phyloP scores from a whole-genome alignment of 768 basidiomycete species.

The Mycena venus region DNA sequence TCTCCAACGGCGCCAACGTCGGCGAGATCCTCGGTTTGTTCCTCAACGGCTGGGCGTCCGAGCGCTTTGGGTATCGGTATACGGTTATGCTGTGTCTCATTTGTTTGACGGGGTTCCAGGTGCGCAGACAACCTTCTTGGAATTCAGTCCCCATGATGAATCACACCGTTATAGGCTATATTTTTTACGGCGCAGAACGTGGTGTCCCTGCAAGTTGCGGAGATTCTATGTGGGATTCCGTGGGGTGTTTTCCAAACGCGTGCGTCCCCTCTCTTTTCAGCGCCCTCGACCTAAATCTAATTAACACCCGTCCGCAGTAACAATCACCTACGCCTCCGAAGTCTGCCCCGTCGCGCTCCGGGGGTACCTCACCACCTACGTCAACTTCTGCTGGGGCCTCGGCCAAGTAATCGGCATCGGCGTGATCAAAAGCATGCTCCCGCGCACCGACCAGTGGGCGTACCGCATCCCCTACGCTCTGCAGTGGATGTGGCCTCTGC shows the following conservation, averaged over 20 bases:
- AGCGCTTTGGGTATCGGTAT: conserved; percentile 33
- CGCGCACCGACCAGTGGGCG: conserved; percentile 32
- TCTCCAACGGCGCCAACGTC: conserved; percentile 36
- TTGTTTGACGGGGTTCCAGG: conserved; percentile 23
- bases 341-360: conserved; percentile 36
- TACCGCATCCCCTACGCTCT: conserved; percentile 39
- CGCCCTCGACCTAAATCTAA: background rate
- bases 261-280: conserved; percentile 6
- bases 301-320: conserved; percentile 1
- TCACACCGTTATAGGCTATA: too few species aligned
- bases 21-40: conserved; percentile 37
- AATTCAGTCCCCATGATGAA: too few species aligned
- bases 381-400: conserved; percentile 39
- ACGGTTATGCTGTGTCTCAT: conserved; percentile 36
- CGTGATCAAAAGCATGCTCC: conserved; percentile 37
- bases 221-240: conserved; percentile 35
- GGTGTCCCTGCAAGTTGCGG: conserved; percentile 26
- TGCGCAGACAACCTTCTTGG: too few species aligned
- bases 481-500: conserved; percentile 49
- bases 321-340: conserved; percentile 38
- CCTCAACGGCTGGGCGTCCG: conserved; percentile 34
- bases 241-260: conserved; percentile 36
- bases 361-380: conserved; percentile 38
- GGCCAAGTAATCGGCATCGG: conserved; percentile 38
- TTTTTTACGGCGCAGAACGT: conserved; percentile 35